A percentile compares a stretch with the other conserved stretches of the same genome.
Conservation (phyloP, 208 protist species). For the Trypanosomatidae sp. region DNA sequence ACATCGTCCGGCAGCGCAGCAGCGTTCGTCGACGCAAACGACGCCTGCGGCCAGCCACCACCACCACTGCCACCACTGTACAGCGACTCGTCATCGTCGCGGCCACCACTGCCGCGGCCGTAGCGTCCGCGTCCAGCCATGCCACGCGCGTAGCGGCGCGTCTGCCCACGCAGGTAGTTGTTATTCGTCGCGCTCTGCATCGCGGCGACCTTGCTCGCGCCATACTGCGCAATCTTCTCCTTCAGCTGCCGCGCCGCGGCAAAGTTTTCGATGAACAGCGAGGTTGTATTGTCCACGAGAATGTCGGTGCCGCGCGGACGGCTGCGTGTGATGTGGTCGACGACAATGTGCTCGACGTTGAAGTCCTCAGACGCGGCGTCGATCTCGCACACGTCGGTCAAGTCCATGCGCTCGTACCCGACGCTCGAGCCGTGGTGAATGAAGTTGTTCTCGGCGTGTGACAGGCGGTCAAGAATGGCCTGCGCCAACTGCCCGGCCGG, state of each 20-base stretch:
- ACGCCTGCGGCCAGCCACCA: conserved; percentile 6
- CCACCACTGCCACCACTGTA: conserved; percentile 4
- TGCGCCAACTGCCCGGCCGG: conserved; percentile 51
- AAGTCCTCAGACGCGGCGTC: conserved; percentile 71
- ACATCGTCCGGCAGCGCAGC: conserved; percentile 5
- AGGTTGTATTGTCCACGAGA: conserved; percentile 68
- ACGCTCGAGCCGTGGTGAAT: conserved; percentile 61
- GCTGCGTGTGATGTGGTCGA: conserved; percentile 67
- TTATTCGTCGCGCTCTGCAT: conserved; percentile 41
- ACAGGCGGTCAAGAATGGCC: conserved; percentile 72
- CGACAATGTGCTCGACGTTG: conserved; percentile 77
- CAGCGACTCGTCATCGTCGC: neutral
- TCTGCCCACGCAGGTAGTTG: conserved; percentile 28
- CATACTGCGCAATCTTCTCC: conserved; percentile 34
- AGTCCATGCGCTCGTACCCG: conserved; percentile 71
- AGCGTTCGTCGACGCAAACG: neutral
- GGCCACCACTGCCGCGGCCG: conserved; percentile 3
- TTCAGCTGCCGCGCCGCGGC: conserved; percentile 60
- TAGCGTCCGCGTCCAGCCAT: conserved; percentile 6
- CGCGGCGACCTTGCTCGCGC: conserved; percentile 19
- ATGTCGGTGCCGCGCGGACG: conserved; percentile 55
- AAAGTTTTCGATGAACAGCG: conserved; percentile 83
- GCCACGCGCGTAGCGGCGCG: neutral
- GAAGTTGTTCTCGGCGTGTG: conserved; percentile 63
- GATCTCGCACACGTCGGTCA: conserved; percentile 63